Conservation (phyloP, 441 rosid genomes). For the Iberis amara region DNA sequence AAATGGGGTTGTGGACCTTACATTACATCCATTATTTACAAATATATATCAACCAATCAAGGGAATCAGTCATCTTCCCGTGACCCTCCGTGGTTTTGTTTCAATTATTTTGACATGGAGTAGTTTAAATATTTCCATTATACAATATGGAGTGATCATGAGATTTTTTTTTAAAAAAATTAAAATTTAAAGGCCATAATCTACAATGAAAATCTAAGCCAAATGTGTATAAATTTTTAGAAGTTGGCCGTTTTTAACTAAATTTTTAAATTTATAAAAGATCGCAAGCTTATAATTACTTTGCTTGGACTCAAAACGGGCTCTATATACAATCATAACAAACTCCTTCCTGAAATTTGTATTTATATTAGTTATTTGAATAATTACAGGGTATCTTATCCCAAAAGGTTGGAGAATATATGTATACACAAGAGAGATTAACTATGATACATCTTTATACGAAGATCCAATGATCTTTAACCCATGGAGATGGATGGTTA, state of each 20-base stretch:
- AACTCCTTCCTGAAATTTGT: no score
- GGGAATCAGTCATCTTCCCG: conserved; percentile 34
- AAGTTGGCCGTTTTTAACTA: no score
- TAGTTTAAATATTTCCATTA: conserved; percentile 7
- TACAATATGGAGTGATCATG: no score
- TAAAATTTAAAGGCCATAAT: no score
- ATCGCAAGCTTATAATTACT: no score
- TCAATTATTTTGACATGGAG: conserved; percentile 35
- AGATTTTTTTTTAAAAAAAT: no score
- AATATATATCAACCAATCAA: conserved; percentile 28
- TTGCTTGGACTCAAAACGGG: no score
- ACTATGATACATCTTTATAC: conserved; percentile 61
- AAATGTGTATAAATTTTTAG: no score
- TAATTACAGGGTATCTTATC: conserved; percentile 55
- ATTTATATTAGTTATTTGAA: neutral
- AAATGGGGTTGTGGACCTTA: no score
- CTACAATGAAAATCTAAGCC: no score
- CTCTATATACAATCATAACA: no score
- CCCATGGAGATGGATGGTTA: conserved; percentile 90
- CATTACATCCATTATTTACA: conserved; percentile 27
- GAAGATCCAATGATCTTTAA: conserved; percentile 71
- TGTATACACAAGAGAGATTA: conserved; percentile 79
- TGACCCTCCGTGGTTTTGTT: conserved; percentile 34
- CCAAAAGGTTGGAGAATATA: conserved; percentile 96
- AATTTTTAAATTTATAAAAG: no score